Percentiles rank a stretch among this genome's conserved stretches.
phyloP scores from a whole-genome alignment of 495 filamentous ascomycete species.

The Hypoxylon lenormandii region DNA sequence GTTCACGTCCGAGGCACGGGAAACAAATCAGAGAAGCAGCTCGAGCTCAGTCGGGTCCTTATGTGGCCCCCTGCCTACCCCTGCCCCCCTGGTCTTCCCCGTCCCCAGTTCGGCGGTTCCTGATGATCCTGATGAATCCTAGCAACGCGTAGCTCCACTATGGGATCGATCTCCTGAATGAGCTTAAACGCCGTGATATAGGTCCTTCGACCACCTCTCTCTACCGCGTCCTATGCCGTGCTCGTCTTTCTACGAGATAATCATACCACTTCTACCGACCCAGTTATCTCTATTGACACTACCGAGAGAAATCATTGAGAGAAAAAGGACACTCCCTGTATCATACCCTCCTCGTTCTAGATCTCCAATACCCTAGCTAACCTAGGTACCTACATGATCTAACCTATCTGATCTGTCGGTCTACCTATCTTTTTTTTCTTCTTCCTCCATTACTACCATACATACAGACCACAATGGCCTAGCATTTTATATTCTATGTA shows the following conservation, averaged over 20 bases:
- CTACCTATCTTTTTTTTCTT: conserved; percentile 14
- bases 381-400: not conserved
- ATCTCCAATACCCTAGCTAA: conserved; percentile 13
- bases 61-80: conserved; percentile 3
- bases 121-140: conserved; percentile 45
- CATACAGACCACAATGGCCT: too few relatives aligned
- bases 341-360: conserved; percentile 28
- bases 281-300: not conserved
- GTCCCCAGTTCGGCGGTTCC: conserved; percentile 45
- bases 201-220: not conserved
- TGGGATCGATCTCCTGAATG: conserved; percentile 38
- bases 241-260: conserved; percentile 1
- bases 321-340: not conserved
- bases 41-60: conserved; percentile 18
- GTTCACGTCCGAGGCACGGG: conserved; percentile 15
- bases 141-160: conserved; percentile 21
- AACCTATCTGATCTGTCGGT: conserved; percentile 17
- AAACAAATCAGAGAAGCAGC: conserved; percentile 33
- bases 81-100: conserved; percentile 31
- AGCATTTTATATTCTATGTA: not conserved
- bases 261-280: conserved; percentile 1
- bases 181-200: conserved; percentile 31
- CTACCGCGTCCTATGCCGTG: not conserved
- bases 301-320: not conserved
- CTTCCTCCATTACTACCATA: not conserved